These are phyloP conservation scores for Coleophoma eucalyptorum DNA, from an alignment of 2,329 filamentous ascomycete species.

Conservation along the genomic window DNA sequence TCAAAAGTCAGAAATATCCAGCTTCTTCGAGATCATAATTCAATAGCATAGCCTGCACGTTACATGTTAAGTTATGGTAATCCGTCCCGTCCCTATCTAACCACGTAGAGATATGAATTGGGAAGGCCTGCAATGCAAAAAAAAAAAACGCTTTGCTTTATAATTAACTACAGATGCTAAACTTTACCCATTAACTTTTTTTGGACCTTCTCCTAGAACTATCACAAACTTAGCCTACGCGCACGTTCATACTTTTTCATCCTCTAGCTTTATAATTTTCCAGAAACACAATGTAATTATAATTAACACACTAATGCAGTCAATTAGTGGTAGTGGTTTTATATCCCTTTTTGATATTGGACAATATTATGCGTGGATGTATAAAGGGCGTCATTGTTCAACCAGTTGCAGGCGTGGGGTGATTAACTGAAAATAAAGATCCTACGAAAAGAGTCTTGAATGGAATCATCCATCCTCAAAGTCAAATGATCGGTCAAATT, in stretches of 20 bases:
- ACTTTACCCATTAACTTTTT: too few species aligned
- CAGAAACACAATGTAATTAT: slow-evolving; percentile 39
- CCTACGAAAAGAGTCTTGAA: slow-evolving; percentile 9
- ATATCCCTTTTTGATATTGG: slow-evolving; percentile 15
- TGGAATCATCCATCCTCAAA: slow-evolving; percentile 9
- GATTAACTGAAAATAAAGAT: slow-evolving; percentile 10
- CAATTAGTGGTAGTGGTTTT: slow-evolving; percentile 32
- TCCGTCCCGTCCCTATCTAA: too few species aligned
- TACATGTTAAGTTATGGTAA: too few species aligned
- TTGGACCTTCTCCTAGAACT: background rate
- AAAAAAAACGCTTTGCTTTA: too few species aligned
- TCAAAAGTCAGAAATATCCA: too few species aligned
- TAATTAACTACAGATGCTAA: too few species aligned
- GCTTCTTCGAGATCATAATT: too few species aligned
- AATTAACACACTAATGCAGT: slow-evolving; percentile 36
- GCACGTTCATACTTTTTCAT: too few species aligned
- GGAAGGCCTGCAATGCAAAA: too few species aligned
- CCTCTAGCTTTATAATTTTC: slow-evolving; percentile 39
- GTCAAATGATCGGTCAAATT: slow-evolving; percentile 17
- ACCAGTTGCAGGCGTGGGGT: slow-evolving; percentile 9
- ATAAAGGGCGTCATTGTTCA: slow-evolving; percentile 34
- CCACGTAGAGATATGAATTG: too few species aligned
- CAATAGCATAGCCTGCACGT: too few species aligned
- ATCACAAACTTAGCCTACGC: background rate
- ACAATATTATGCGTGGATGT: slow-evolving; percentile 28